phyloP scores from a whole-genome alignment of 345 rosid genomes.

The Euclidium syriacum region DNA sequence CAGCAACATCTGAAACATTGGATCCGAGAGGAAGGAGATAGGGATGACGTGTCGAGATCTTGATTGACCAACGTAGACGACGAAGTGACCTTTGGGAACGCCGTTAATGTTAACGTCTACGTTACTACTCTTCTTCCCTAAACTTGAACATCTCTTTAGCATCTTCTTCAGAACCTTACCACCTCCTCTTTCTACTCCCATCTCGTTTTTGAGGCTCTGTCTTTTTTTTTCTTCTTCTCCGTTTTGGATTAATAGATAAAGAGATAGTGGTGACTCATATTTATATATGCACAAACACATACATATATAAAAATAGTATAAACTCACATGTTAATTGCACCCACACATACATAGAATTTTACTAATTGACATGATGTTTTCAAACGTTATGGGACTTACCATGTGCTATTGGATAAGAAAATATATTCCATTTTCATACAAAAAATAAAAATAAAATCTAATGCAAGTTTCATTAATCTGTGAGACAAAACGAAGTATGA shows the following conservation, averaged over 20 bases:
- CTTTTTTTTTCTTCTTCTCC: neutral
- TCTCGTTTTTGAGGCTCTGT: neutral
- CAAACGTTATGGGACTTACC: constrained; percentile 31
- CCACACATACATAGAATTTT: constrained; percentile 3
- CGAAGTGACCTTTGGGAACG: constrained; percentile 89
- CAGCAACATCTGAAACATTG: constrained; percentile 44
- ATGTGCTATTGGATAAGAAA: constrained; percentile 11
- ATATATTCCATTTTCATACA: neutral
- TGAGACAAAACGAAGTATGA: neutral
- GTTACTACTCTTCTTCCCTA: constrained; percentile 46
- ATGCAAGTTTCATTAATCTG: neutral
- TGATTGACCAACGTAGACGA: constrained; percentile 74
- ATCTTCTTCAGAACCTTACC: constrained; percentile 38
- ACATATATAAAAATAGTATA: neutral
- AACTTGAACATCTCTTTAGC: constrained; percentile 54
- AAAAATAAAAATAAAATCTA: neutral
- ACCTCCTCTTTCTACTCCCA: constrained; percentile 21
- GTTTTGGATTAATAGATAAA: constrained; percentile 2
- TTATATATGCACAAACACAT: constrained; percentile 16
- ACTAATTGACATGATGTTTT: constrained; percentile 14
- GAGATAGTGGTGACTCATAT: constrained; percentile 15
- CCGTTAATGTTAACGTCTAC: constrained; percentile 37
- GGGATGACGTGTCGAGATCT: constrained; percentile 74
- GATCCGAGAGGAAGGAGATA: constrained; percentile 60
- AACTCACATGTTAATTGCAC: constrained; percentile 5